These are phyloP conservation scores for Parachaetomium inaequale DNA, from an alignment of 495 filamentous ascomycete genomes.

Conservation along the genomic window DNA sequence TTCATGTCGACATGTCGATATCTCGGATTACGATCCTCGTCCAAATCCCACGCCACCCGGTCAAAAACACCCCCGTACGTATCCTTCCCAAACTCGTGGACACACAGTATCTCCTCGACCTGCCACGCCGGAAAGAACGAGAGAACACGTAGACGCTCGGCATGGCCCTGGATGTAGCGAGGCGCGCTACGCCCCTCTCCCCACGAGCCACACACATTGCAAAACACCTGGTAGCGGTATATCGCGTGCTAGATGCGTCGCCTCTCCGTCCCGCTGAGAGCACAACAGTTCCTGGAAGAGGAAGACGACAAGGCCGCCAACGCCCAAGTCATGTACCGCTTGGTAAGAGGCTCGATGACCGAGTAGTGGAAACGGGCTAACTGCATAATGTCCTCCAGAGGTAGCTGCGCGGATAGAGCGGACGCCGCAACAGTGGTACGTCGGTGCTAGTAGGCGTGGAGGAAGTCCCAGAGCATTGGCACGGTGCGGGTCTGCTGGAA, in stretches of 20 bases:
- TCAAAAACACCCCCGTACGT: not conserved
- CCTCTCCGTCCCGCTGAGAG: not conserved
- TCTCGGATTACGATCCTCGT: slow-evolving; percentile 2
- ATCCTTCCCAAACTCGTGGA: slow-evolving; percentile 1
- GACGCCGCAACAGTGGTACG: not conserved
- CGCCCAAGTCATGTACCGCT: slow-evolving; percentile 5
- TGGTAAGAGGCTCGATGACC: not conserved
- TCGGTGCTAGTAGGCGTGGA: not conserved
- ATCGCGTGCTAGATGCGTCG: not conserved
- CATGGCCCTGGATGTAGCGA: not conserved
- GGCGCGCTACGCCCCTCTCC: not conserved
- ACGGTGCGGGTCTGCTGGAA: not conserved
- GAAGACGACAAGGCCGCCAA: not conserved
- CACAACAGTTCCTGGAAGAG: not conserved
- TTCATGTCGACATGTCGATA: not conserved
- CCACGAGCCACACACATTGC: not conserved
- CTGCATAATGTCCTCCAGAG: not conserved
- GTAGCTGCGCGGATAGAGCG: not conserved
- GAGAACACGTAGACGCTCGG: not conserved
- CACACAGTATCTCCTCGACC: slow-evolving; percentile 9
- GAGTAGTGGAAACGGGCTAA: not conserved
- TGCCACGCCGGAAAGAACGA: slow-evolving; percentile 1
- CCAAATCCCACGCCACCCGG: slow-evolving; percentile 9
- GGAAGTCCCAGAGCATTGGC: not conserved
- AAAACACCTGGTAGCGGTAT: not conserved